phyloP scores from a whole-genome alignment of 441 rosid species.

The Biscutella laevigata region DNA sequence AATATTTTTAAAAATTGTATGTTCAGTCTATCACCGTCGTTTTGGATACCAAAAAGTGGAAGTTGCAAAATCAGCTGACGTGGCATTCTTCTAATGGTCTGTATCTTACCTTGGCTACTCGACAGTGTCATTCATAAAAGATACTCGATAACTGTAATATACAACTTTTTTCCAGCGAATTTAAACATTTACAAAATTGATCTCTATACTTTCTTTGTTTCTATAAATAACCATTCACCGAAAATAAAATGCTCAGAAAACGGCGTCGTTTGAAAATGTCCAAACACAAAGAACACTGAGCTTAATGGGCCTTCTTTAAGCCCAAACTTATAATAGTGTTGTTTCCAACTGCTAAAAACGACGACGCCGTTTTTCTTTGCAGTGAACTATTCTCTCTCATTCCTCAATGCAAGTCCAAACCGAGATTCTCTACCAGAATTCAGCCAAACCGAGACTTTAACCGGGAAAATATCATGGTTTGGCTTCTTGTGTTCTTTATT shows the following conservation, averaged over 20 bases:
- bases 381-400: too few relatives aligned
- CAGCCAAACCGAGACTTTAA: slow-evolving; percentile 10
- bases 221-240: too few relatives aligned
- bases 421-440: background rate
- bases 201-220: background rate
- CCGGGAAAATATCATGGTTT: slow-evolving; percentile 16
- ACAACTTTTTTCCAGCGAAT: background rate
- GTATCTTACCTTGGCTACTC: background rate
- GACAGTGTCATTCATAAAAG: background rate
- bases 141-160: background rate
- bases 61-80: background rate
- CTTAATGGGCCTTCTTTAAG: background rate
- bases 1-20: slow-evolving; percentile 13
- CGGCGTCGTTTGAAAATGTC: too few relatives aligned
- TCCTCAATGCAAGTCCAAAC: too few relatives aligned
- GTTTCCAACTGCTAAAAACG: background rate
- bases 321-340: background rate
- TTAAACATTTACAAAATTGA: background rate
- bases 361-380: too few relatives aligned
- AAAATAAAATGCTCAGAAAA: too few relatives aligned
- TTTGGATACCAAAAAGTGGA: slow-evolving; percentile 2
- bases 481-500: slow-evolving; percentile 1
- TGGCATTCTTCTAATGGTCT: slow-evolving; percentile 16
- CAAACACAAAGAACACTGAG: too few relatives aligned
- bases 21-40: slow-evolving; percentile 20